phyloP scores from a whole-genome alignment of 2,329 filamentous ascomycete species.

The Xylariaceae sp. region DNA sequence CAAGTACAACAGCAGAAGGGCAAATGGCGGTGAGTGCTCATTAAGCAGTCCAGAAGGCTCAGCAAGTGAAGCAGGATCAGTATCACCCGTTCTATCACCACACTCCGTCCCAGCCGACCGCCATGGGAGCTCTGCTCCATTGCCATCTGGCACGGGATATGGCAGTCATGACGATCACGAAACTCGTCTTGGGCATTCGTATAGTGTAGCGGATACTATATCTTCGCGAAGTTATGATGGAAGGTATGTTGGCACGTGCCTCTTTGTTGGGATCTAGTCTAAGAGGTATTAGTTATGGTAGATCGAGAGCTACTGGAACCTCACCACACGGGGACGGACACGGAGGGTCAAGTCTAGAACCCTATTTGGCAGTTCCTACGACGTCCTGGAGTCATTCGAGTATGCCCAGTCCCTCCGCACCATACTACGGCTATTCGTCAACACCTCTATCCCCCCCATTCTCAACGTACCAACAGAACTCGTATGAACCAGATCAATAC shows the following conservation, averaged over 20 bases:
- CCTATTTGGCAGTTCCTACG: constrained; percentile 2
- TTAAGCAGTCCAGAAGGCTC: constrained; percentile 12
- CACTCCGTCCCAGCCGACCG: constrained; percentile 3
- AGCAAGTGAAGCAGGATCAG: constrained; percentile 15
- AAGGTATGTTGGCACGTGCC: no score
- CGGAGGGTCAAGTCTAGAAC: no score
- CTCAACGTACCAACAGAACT: constrained; percentile 3
- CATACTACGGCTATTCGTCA: constrained; percentile 6
- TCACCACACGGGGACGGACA: no score
- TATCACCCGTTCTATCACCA: constrained; percentile 17
- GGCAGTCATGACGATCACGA: background rate
- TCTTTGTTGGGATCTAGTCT: no score
- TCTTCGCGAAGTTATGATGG: no score
- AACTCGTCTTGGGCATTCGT: background rate
- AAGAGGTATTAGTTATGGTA: no score
- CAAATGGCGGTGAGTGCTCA: constrained; percentile 8
- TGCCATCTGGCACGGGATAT: constrained; percentile 1
- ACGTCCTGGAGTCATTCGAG: constrained; percentile 2
- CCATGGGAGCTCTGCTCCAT: background rate
- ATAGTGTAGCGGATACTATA: background rate
- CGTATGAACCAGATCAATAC: constrained; percentile 7
- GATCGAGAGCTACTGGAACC: no score
- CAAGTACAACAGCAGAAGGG: constrained; percentile 44
- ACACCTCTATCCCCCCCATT: constrained; percentile 5
- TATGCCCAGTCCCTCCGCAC: background rate